Percentiles rank a stretch among this genome's conserved stretches.
phyloP scores from a whole-genome alignment of 2,329 filamentous ascomycete genomes.

The Diaporthe australafricana region DNA sequence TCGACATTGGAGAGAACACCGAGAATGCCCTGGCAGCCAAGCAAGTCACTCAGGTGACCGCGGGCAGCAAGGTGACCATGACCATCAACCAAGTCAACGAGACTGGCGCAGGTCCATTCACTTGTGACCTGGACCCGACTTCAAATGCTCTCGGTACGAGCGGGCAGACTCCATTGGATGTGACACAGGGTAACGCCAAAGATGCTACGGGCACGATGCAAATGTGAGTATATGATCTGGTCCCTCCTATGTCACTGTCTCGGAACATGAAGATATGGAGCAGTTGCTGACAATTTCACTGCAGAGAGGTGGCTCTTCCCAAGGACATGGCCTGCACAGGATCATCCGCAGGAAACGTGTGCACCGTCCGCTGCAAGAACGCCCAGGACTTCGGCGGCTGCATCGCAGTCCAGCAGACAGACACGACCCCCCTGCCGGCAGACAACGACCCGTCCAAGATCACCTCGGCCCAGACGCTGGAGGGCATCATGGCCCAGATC shows the following conservation, averaged over 20 bases:
- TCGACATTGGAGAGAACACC: constrained; percentile 66
- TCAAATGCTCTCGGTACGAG: constrained; percentile 55
- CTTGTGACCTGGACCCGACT: constrained; percentile 60
- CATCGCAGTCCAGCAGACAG: constrained; percentile 63
- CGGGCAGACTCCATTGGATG: constrained; percentile 55
- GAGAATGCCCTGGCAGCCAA: constrained; percentile 58
- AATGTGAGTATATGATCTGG: constrained; percentile 51
- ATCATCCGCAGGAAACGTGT: constrained; percentile 65
- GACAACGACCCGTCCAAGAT: constrained; percentile 57
- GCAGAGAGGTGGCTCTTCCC: constrained; percentile 55
- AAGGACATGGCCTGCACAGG: constrained; percentile 58
- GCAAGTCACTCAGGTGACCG: constrained; percentile 59
- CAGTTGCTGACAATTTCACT: constrained; percentile 50
- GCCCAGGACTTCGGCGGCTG: constrained; percentile 64
- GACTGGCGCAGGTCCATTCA: constrained; percentile 62
- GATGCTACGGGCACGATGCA: constrained; percentile 56
- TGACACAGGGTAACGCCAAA: constrained; percentile 59
- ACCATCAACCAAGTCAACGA: constrained; percentile 61
- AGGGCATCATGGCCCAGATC: constrained; percentile 59
- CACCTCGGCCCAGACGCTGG: constrained; percentile 55
- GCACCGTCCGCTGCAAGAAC: constrained; percentile 67
- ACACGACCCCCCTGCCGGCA: constrained; percentile 47
- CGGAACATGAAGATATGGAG: background rate
- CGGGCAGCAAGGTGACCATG: constrained; percentile 55
- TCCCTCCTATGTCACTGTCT: background rate